phyloP scores from a whole-genome alignment of 2,329 filamentous ascomycete species.

The Diaporthe sp. region DNA sequence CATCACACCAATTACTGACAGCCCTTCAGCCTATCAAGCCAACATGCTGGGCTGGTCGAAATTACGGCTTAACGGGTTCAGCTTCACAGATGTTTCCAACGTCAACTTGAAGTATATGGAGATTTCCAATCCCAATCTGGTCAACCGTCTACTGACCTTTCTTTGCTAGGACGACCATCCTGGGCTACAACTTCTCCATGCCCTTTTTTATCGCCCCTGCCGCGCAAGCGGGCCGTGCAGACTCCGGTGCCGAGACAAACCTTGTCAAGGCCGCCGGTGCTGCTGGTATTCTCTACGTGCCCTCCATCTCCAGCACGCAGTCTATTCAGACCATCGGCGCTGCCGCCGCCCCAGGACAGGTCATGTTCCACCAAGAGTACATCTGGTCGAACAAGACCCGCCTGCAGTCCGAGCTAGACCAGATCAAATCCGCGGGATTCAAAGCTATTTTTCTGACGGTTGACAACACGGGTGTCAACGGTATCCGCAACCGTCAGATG shows the following conservation, averaged over 20 bases:
- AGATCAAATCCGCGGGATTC: background rate
- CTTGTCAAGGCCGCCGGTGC: constrained; percentile 8
- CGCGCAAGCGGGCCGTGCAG: background rate
- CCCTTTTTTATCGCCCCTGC: background rate
- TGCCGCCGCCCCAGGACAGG: background rate
- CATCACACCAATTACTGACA: background rate
- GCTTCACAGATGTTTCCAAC: background rate
- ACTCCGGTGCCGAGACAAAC: background rate
- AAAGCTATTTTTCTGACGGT: background rate
- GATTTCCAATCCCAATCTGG: no score
- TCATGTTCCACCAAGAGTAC: constrained; percentile 18
- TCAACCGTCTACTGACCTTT: background rate
- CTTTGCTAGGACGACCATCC: background rate
- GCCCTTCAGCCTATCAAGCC: background rate
- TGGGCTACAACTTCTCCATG: constrained; percentile 1
- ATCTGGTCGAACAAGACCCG: constrained; percentile 4
- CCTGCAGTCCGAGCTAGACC: constrained; percentile 4
- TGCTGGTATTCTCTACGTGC: background rate
- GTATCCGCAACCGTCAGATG: background rate
- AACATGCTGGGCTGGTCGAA: constrained; percentile 25
- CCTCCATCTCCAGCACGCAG: constrained; percentile 1
- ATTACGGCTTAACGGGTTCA: background rate
- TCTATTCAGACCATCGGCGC: background rate
- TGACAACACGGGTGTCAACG: constrained; percentile 6
- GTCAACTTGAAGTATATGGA: background rate